Evolutionary conservation across 2,329 filamentous ascomycete genomes (phyloP).

Genomic region (Microcyclospora tardicrescens): DNA sequence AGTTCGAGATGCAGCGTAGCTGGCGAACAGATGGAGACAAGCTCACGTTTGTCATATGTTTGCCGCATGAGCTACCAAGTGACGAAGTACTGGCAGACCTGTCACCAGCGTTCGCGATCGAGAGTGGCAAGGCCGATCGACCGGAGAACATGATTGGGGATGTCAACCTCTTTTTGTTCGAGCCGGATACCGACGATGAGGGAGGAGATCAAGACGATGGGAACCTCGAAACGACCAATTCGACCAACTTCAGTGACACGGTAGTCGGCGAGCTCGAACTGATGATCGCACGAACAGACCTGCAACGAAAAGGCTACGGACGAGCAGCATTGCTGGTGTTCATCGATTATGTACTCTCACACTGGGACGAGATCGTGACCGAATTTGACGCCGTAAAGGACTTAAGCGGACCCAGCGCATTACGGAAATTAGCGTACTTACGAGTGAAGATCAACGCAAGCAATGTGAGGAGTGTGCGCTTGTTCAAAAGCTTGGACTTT

Average conservation of each 20-base stretch:
- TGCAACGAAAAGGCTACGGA: constrained; percentile 53
- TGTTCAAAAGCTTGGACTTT: constrained; percentile 52
- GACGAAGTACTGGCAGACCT: constrained; percentile 1
- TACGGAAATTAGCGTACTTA: constrained; percentile 31
- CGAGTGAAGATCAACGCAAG: constrained; percentile 48
- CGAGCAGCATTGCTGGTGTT: constrained; percentile 53
- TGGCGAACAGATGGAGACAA: constrained; percentile 79
- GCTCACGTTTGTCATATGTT: constrained; percentile 79
- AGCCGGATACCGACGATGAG: constrained; percentile 34
- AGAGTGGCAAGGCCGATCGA: constrained; percentile 39
- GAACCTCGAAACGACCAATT: constrained; percentile 13
- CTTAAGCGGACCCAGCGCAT: constrained; percentile 9
- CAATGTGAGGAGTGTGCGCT: constrained; percentile 43
- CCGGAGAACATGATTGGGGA: constrained; percentile 37
- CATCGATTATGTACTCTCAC: constrained; percentile 50
- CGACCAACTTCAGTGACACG: not conserved
- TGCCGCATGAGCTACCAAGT: constrained; percentile 18
- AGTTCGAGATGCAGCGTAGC: constrained; percentile 79
- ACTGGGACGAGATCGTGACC: constrained; percentile 37
- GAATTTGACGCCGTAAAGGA: constrained; percentile 8
- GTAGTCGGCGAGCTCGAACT: constrained; percentile 66
- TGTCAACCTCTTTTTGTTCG: constrained; percentile 57
- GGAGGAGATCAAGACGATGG: constrained; percentile 27
- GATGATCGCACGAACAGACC: constrained; percentile 57
- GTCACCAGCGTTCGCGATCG: constrained; percentile 8